A percentile compares a stretch with the other conserved stretches of the same genome.
Conservation (phyloP, 2,329 filamentous ascomycete species). For the Hypoxylon sp. region DNA sequence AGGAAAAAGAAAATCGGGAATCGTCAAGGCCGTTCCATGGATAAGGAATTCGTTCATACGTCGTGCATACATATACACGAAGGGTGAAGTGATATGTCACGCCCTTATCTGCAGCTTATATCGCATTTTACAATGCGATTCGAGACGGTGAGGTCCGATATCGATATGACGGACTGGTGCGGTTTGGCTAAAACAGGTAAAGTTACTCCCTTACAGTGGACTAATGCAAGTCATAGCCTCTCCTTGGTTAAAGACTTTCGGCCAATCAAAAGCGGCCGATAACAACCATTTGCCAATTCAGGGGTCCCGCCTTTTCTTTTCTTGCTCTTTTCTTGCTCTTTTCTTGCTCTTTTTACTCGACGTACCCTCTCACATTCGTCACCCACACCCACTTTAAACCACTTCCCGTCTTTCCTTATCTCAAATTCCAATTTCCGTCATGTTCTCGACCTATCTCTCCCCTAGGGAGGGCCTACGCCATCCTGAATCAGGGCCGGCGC, state of each 20-base stretch:
- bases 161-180: conserved; percentile 14
- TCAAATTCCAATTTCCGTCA: conserved; percentile 31
- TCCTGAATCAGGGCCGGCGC: conserved; percentile 33
- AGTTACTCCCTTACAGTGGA: conserved; percentile 19
- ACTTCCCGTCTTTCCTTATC: conserved; percentile 43
- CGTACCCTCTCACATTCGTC: conserved; percentile 35
- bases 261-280: conserved; percentile 41
- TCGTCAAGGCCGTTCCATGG: background rate
- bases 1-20: background rate
- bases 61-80: background rate
- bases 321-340: conserved; percentile 14
- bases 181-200: conserved; percentile 29
- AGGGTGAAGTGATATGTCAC: conserved; percentile 9
- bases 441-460: conserved; percentile 37
- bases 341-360: conserved; percentile 27
- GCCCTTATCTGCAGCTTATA: conserved; percentile 10
- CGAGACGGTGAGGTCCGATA: conserved; percentile 40
- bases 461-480: conserved; percentile 17
- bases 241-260: conserved; percentile 16
- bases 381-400: conserved; percentile 34
- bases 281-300: conserved; percentile 41
- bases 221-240: conserved; percentile 45
- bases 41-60: background rate
- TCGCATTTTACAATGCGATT: conserved; percentile 9
- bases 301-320: conserved; percentile 30